Percentiles rank a stretch among this genome's conserved stretches.
phyloP scores from a whole-genome alignment of 305 asterid species.

The Ajuga reptans region DNA sequence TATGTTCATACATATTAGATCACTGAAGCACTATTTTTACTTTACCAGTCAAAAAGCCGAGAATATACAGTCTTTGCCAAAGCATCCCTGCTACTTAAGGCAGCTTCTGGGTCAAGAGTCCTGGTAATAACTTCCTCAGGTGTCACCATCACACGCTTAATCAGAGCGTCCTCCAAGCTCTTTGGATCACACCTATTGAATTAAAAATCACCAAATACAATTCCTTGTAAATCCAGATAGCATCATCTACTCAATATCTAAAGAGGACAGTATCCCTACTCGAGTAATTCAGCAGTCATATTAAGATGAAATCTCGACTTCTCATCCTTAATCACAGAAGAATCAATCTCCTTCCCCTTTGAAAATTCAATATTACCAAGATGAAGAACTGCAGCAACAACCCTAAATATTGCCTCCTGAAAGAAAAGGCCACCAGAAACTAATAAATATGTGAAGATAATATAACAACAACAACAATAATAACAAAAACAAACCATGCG shows the following conservation, averaged over 20 bases:
- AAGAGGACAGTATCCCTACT: conserved; percentile 39
- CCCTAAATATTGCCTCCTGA: conserved; percentile 91
- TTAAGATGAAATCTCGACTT: conserved; percentile 86
- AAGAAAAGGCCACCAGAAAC: conserved; percentile 15
- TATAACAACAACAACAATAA: background rate
- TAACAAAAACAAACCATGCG: too few relatives aligned
- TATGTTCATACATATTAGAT: conserved; percentile 10
- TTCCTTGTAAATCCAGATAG: background rate
- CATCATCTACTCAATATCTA: conserved; percentile 7
- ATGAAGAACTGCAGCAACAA: conserved; percentile 95
- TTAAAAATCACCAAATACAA: conserved; percentile 22
- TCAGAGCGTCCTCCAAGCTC: conserved; percentile 93
- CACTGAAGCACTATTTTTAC: conserved; percentile 5
- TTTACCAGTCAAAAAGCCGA: conserved; percentile 92
- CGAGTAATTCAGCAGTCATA: conserved; percentile 78
- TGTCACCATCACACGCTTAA: conserved; percentile 98
- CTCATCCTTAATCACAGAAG: conserved; percentile 91
- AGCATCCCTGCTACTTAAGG: conserved; percentile 96
- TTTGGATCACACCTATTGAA: conserved; percentile 83
- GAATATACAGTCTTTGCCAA: conserved; percentile 90
- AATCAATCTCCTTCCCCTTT: conserved; percentile 89
- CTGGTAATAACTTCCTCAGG: conserved; percentile 96
- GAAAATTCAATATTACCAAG: conserved; percentile 93
- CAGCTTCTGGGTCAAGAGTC: conserved; percentile 96
- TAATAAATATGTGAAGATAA: conserved; percentile 7